Evolutionary conservation across 2,329 filamentous ascomycete genomes (phyloP).

Genomic region (Trichoderma citrinoviride): DNA sequence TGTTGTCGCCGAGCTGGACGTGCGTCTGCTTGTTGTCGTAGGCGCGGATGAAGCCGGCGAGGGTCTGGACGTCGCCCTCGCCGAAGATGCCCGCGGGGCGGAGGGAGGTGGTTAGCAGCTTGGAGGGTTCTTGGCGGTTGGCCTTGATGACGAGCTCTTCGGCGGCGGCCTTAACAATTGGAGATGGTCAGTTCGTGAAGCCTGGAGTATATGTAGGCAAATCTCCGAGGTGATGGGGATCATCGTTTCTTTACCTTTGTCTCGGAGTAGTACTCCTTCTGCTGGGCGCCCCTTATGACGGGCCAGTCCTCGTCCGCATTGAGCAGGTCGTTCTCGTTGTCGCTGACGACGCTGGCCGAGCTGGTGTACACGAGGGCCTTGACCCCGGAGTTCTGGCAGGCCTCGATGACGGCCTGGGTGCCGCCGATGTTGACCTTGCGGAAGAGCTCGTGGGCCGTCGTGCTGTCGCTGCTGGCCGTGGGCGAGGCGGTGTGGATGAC

Average conservation of each 20-base stretch:
- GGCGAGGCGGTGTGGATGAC: conserved; percentile 91
- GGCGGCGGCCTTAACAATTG: conserved; percentile 59
- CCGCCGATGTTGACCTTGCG: conserved; percentile 85
- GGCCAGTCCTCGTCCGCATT: conserved; percentile 86
- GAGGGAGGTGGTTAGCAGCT: conserved; percentile 74
- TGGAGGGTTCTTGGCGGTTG: conserved; percentile 58
- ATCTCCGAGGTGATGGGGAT: no score
- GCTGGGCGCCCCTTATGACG: conserved; percentile 65
- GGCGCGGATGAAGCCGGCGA: conserved; percentile 71
- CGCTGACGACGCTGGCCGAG: conserved; percentile 81
- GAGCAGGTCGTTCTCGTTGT: conserved; percentile 73
- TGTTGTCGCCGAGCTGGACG: conserved; percentile 74
- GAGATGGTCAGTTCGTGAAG: background rate
- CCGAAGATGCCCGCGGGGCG: conserved; percentile 89
- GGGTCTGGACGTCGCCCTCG: conserved; percentile 76
- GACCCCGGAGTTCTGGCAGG: conserved; percentile 67
- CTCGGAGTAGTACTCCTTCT: conserved; percentile 82
- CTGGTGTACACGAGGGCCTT: conserved; percentile 88
- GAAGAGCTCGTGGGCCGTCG: conserved; percentile 60
- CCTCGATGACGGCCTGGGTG: conserved; percentile 73
- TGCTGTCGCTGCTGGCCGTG: conserved; percentile 51
- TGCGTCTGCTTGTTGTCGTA: conserved; percentile 66
- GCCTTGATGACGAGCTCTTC: conserved; percentile 77
- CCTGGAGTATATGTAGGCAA: no score
- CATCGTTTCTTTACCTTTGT: conserved; percentile 63